Conservation (phyloP, 2,329 filamentous ascomycete genomes). For the Penicillium sclerotigenum region DNA sequence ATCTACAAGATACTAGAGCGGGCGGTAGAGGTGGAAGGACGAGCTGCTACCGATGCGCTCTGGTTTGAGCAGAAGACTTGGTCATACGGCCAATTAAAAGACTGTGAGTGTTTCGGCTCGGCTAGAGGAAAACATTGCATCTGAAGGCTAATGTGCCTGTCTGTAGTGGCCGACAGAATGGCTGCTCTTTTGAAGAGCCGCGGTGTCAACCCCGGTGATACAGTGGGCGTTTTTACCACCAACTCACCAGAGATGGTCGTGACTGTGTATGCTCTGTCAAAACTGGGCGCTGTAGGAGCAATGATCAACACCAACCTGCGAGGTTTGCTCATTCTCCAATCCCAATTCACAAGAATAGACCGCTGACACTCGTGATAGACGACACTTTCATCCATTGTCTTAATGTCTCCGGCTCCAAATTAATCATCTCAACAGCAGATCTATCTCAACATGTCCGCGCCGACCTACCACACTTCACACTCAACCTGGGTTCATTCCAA, state of each 20-base stretch:
- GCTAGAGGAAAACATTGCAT: neutral
- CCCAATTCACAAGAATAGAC: no score
- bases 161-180: slow-evolving; percentile 44
- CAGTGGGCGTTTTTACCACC: slow-evolving; percentile 47
- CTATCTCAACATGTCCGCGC: slow-evolving; percentile 36
- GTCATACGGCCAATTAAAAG: slow-evolving; percentile 47
- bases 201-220: slow-evolving; percentile 40
- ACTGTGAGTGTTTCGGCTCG: slow-evolving; percentile 30
- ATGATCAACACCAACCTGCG: slow-evolving; percentile 49
- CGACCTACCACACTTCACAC: slow-evolving; percentile 36
- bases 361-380: slow-evolving; percentile 26
- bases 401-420: slow-evolving; percentile 40
- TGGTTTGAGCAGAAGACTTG: slow-evolving; percentile 51
- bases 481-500: slow-evolving; percentile 42
- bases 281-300: slow-evolving; percentile 45
- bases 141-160: slow-evolving; percentile 4
- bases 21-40: slow-evolving; percentile 40
- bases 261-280: slow-evolving; percentile 45
- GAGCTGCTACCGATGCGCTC: slow-evolving; percentile 41
- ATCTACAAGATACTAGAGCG: slow-evolving; percentile 45
- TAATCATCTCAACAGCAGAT: slow-evolving; percentile 47
- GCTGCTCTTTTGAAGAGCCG: slow-evolving; percentile 42
- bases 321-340: slow-evolving; percentile 30
- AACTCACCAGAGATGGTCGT: slow-evolving; percentile 52
- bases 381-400: slow-evolving; percentile 48